phyloP scores from a whole-genome alignment of 192 early-diverging fungal species.

The Funneliformis mosseae region DNA sequence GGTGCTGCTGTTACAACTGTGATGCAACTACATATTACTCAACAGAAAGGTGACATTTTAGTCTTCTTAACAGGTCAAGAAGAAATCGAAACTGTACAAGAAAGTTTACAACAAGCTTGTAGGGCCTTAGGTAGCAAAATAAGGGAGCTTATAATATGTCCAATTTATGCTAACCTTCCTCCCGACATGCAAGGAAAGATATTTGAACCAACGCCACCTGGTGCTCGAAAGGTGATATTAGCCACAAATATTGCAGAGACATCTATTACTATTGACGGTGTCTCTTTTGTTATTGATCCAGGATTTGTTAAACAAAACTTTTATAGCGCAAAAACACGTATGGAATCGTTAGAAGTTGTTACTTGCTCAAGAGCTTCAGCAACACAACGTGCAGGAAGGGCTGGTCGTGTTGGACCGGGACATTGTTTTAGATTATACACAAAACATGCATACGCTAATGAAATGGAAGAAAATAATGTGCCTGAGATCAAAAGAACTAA shows the following conservation, averaged over 20 bases:
- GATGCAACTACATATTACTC: conserved; percentile 91
- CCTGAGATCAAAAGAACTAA: conserved; percentile 99
- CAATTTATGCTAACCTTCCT: conserved; percentile 95
- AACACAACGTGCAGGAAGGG: conserved; percentile 91
- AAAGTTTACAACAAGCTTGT: conserved; percentile 73
- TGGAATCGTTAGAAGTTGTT: conserved; percentile 96
- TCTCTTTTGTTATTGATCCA: conserved; percentile 97
- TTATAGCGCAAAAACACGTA: conserved; percentile 92
- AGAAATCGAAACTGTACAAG: conserved; percentile 94
- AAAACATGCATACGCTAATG: conserved; percentile 86
- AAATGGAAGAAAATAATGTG: conserved; percentile 91
- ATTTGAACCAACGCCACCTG: conserved; percentile 95
- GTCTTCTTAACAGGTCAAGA: conserved; percentile 98
- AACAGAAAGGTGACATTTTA: conserved; percentile 84
- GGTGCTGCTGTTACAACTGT: conserved; percentile 90
- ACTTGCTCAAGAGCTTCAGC: conserved; percentile 95
- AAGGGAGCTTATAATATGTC: conserved; percentile 87
- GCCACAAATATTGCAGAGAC: conserved; percentile 99
- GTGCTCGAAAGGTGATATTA: conserved; percentile 87
- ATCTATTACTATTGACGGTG: conserved; percentile 95
- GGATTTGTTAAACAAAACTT: conserved; percentile 97
- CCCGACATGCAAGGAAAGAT: conserved; percentile 96
- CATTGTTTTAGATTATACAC: conserved; percentile 98
- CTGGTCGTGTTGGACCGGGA: conserved; percentile 94
- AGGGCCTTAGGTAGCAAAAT: conserved; percentile 86